These are phyloP conservation scores for Meyerozyma athensensis DNA, from an alignment of 1,139 yeast genomes.

Conservation along the genomic window DNA sequence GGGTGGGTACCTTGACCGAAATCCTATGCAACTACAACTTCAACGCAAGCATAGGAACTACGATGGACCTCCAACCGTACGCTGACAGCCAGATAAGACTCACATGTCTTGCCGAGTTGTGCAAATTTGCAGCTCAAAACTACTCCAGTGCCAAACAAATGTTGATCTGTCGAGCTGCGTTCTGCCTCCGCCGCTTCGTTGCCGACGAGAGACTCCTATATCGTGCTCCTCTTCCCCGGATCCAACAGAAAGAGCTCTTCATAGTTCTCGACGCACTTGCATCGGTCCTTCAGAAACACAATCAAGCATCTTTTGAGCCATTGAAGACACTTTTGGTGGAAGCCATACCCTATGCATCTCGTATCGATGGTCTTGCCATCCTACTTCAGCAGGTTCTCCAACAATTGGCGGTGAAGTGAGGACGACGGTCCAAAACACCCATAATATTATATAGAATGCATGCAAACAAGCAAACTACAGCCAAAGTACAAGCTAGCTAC, in stretches of 20 bases:
- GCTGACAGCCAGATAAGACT: constrained; percentile 39
- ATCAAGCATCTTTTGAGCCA: not conserved
- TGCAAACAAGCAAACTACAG: no score
- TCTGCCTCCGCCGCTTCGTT: constrained; percentile 31
- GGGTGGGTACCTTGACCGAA: constrained; percentile 14
- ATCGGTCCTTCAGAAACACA: constrained; percentile 5
- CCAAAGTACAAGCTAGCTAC: no score
- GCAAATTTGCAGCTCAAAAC: not conserved
- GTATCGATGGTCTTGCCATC: constrained; percentile 14
- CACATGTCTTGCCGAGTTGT: constrained; percentile 44
- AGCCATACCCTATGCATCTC: constrained; percentile 21
- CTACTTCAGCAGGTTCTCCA: not conserved
- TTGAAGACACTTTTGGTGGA: constrained; percentile 15
- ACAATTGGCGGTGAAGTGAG: not conserved
- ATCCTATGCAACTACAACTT: constrained; percentile 25
- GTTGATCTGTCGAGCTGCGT: constrained; percentile 28
- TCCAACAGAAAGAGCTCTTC: constrained; percentile 32
- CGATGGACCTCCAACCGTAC: constrained; percentile 20
- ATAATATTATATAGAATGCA: no score
- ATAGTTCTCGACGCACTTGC: constrained; percentile 21
- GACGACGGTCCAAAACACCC: no score
- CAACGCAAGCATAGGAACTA: constrained; percentile 44
- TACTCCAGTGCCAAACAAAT: not conserved
- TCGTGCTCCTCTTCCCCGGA: constrained; percentile 31
- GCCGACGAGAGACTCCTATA: constrained; percentile 28